Base-by-base conservation (phyloP, 768 basidiomycete species). In the Gloeopeniophorella convolvens region DNA sequence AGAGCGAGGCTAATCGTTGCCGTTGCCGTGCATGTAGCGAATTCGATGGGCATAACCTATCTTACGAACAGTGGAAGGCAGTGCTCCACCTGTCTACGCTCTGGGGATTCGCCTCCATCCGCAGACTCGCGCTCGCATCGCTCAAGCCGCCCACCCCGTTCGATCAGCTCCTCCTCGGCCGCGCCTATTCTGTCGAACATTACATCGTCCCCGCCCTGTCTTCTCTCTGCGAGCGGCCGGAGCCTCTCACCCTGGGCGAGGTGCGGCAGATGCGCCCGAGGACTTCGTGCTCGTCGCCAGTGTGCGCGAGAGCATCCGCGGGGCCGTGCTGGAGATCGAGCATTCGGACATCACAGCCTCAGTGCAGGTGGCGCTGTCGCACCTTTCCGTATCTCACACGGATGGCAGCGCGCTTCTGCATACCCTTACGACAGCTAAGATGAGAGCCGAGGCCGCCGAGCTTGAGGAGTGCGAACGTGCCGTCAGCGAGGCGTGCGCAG, bases 71-170 rank as follows among this genome's bases (percentile, higher is more conserved):
- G 20, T 65, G 65, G 59, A 50, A 53, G 10, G 59, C 62, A 11
- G 54, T 65, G 15, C 50, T 64, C 16, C 44, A 59, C 32, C n/a
- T 59, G 35, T 55, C 62, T 8, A 50, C 61, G 54, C 67, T 16
- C 39, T 72, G 24, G 67, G 64, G 47, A 45, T 64, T 51, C 54
- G 62, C 51, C 27, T 52, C 42, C 35, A 62, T 56, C 59, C 69
- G 51, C 59, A 27, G 28, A 12, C 28, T 55, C 8, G 43, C 50
- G 3, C 12, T 55, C 13, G 26, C 15, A 13, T 24, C 24, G 9
- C 21, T 46, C 21, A 10, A 46, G 3, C 42, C 42, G 3, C 42
- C 49, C 2, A 42, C 43, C 1, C n/a, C 50, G n/a, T 16, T 26
- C 43, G 36, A 55, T 12, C 49, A n/a, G 16, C 43, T 55, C n/a